phyloP scores from a whole-genome alignment of 2,329 filamentous ascomycete species.

The Rutstroemia sp. region DNA sequence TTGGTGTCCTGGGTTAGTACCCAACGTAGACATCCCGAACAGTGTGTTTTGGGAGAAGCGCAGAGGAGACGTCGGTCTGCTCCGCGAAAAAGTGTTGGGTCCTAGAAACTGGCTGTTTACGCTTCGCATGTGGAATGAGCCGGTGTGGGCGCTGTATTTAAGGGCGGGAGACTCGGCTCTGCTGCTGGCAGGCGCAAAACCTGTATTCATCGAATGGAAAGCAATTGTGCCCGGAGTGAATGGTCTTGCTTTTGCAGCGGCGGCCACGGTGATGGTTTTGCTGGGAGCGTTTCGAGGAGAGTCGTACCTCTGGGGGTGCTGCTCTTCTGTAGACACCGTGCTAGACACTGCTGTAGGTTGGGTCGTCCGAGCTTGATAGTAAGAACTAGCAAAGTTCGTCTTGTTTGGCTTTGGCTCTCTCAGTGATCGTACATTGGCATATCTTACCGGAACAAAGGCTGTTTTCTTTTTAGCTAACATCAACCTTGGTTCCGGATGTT shows the following conservation, averaged over 20 bases:
- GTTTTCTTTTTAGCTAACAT: background rate
- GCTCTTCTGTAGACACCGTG: background rate
- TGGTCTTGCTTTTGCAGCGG: slow-evolving; percentile 1
- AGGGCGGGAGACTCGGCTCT: slow-evolving; percentile 1
- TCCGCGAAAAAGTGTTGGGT: slow-evolving; percentile 1
- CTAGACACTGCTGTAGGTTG: background rate
- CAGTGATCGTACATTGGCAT: background rate
- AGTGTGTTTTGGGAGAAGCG: background rate
- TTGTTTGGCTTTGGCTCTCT: background rate
- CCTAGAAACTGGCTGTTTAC: background rate
- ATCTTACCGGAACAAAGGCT: background rate
- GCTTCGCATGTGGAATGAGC: background rate
- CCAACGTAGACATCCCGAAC: background rate
- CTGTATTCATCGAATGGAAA: background rate
- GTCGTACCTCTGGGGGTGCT: background rate
- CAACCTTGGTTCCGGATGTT: background rate
- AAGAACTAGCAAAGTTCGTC: background rate
- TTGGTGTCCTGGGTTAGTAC: background rate
- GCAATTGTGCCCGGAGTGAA: slow-evolving; percentile 3
- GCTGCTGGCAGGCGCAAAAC: background rate
- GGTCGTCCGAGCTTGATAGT: background rate
- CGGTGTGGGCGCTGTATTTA: background rate
- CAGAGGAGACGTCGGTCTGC: background rate
- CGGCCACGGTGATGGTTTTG: background rate
- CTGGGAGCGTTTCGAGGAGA: slow-evolving; percentile 1